Conservation (phyloP, 148 eudicot genomes). For the Chenopodium berlandieri region DNA sequence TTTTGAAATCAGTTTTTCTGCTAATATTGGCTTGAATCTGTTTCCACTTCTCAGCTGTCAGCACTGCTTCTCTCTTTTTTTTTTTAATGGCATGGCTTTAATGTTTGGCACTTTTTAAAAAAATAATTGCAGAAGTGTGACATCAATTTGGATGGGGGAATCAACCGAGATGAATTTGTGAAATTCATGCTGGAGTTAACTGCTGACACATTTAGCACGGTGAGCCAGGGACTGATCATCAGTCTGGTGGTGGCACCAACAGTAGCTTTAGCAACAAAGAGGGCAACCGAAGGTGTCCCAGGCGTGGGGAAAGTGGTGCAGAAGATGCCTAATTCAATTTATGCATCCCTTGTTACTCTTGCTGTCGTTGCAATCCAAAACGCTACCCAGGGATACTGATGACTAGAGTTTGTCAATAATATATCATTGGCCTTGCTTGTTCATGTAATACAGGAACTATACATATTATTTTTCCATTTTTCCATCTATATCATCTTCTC, state of each 20-base stretch:
- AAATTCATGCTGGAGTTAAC: conserved; percentile 57
- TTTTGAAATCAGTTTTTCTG: neutral
- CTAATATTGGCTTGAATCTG: neutral
- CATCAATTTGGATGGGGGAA: conserved; percentile 61
- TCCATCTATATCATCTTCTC: neutral
- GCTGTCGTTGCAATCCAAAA: conserved; percentile 58
- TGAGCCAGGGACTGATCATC: conserved; percentile 80
- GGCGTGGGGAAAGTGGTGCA: conserved; percentile 76
- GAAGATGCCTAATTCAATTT: conserved; percentile 77
- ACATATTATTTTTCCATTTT: neutral
- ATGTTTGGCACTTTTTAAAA: neutral
- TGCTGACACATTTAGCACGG: conserved; percentile 47
- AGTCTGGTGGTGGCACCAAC: conserved; percentile 73
- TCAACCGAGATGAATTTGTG: conserved; percentile 68
- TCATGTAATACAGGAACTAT: neutral
- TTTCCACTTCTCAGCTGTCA: neutral
- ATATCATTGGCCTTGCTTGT: too few species aligned
- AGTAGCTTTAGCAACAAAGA: conserved; percentile 75
- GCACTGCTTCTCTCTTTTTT: neutral
- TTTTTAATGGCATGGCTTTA: neutral
- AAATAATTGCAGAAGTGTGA: conserved; percentile 55
- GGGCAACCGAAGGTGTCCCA: conserved; percentile 78
- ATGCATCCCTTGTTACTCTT: conserved; percentile 75
- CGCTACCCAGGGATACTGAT: conserved; percentile 26
- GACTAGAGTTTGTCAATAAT: neutral